phyloP scores from a whole-genome alignment of 2,329 filamentous ascomycete species.

The Hypoxylon sp. region DNA sequence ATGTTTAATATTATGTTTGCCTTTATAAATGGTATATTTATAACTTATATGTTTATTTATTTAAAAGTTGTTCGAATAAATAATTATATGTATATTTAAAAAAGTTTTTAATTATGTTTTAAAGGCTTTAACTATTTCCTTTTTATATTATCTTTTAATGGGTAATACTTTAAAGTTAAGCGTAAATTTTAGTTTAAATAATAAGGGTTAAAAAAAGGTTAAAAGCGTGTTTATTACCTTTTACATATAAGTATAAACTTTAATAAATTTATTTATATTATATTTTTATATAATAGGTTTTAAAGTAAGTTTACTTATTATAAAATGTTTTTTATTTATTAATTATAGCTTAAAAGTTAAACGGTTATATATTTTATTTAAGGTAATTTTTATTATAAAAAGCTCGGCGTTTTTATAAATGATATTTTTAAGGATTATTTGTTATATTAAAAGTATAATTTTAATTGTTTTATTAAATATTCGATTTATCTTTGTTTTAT shows the following conservation, averaged over 20 bases:
- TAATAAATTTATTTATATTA: constrained; percentile 2
- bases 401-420: constrained; percentile 3
- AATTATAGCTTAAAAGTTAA: constrained; percentile 7
- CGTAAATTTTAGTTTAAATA: constrained; percentile 1
- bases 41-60: constrained; percentile 3
- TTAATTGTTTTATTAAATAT: background rate
- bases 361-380: constrained; percentile 6
- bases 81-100: constrained; percentile 3
- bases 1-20: background rate
- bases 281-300: constrained; percentile 6
- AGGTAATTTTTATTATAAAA: background rate
- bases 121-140: constrained; percentile 4
- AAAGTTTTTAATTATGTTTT: background rate
- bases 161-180: background rate
- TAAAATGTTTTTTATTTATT: constrained; percentile 4
- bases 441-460: background rate
- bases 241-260: constrained; percentile 1
- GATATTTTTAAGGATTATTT: constrained; percentile 6
- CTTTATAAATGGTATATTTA: constrained; percentile 7
- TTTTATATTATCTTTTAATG: constrained; percentile 1
- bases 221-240: background rate
- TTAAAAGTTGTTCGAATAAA: constrained; percentile 11
- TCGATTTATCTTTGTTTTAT: background rate
- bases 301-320: constrained; percentile 7
- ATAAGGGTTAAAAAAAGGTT: background rate